Base-by-base conservation (phyloP, 148 eudicot genomes). In the Silene uniflora region DNA sequence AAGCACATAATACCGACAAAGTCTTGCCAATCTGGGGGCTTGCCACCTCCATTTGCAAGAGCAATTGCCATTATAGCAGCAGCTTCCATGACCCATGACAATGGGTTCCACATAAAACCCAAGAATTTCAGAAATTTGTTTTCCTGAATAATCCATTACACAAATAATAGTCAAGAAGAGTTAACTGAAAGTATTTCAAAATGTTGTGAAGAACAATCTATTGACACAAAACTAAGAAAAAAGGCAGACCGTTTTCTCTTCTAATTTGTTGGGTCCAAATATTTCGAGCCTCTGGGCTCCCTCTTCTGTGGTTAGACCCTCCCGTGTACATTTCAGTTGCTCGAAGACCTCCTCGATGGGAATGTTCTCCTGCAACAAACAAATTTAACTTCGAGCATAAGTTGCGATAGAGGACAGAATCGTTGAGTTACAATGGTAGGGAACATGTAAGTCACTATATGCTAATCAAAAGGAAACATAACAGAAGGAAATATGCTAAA, bases 61-160 rank as follows among this genome's bases (percentile, higher is more conserved):
- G 88, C 98, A 65, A 93, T 93, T 5, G 98, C 98, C 98, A 93
- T 93, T 0, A 93, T 29, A 18, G 98, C 98, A 52, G 98, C 98
- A 79, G 91, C 89, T 75, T 93, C 98, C 98, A 93, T 93, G 81
- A 93, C 98, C 98, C 98, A 93, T 44, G 98, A 93, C 66, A 93
- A 84, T 17, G 98, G 98, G 63, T 93, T 93, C 98, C 98, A 93
- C 98, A 93, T 93, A 75, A 93, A 93, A 74, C 98, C 98, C 19
- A 93, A 89, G 86, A 93, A 93, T 76, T 93, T 93, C 77, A 93
- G 98, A 46, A 93, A 0, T 72, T 93, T 93, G 95, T 90, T 93
- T 85, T 93, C 98, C 98, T 93, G 83, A 73, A 73, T 44, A n/a
- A 65, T 71, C 47, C 70, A 69, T 39, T n/a, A 67, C 75, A 52